phyloP scores from a whole-genome alignment of 768 basidiomycete genomes.

The Leccinum uliginosum region DNA sequence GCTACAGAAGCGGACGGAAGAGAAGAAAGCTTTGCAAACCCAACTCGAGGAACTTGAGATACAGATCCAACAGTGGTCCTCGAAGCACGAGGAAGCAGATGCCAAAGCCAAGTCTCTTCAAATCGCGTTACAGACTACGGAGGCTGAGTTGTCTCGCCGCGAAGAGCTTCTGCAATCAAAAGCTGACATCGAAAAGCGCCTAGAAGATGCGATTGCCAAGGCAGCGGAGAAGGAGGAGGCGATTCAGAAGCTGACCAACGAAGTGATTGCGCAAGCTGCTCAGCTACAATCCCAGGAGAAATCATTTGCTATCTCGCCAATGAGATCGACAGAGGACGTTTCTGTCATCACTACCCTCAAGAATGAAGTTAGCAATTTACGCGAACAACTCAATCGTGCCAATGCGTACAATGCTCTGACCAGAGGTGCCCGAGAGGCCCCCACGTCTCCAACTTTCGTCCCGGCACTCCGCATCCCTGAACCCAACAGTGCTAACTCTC shows the following conservation, averaged over 20 bases:
- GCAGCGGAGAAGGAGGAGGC: conserved; percentile 78
- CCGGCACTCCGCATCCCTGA: conserved; percentile 65
- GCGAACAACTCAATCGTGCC: conserved; percentile 94
- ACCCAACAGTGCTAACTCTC: conserved; percentile 38
- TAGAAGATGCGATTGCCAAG: conserved; percentile 74
- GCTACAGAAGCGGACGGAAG: conserved; percentile 83
- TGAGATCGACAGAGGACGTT: conserved; percentile 73
- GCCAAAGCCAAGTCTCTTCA: conserved; percentile 68
- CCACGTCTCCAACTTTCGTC: conserved; percentile 81
- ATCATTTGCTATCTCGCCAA: conserved; percentile 57
- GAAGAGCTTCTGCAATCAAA: conserved; percentile 75
- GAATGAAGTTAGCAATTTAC: conserved; percentile 85
- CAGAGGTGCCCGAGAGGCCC: conserved; percentile 67
- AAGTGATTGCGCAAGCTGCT: conserved; percentile 65
- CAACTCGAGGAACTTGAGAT: conserved; percentile 76
- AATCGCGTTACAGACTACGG: conserved; percentile 60
- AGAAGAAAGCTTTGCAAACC: conserved; percentile 83
- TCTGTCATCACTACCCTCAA: conserved; percentile 87
- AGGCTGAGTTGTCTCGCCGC: conserved; percentile 65
- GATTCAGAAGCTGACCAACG: conserved; percentile 77
- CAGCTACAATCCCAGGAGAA: conserved; percentile 78
- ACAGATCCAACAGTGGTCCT: conserved; percentile 80
- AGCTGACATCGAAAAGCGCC: conserved; percentile 68
- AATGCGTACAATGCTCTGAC: conserved; percentile 88
- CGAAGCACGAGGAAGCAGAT: conserved; percentile 86